A percentile compares a stretch with the other conserved stretches of the same genome.
Evolutionary conservation across 176 grass and related monocot genomes (phyloP).

Genomic region (Triticum monococcum): DNA sequence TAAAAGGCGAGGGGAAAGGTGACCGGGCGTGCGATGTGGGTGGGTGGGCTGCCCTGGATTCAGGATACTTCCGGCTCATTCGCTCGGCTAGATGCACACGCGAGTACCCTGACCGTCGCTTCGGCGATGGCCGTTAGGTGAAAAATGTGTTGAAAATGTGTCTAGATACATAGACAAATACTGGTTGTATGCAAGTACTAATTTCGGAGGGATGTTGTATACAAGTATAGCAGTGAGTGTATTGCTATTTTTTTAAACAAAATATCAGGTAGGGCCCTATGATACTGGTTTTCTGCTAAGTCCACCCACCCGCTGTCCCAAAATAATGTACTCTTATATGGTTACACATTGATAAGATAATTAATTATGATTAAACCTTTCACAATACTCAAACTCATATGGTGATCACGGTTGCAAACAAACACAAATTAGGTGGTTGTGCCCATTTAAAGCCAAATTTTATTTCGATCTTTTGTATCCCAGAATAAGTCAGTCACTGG

Average conservation of each 20-base stretch:
- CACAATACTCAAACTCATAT: no score
- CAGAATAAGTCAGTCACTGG: no score
- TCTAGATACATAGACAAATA: no score
- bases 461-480: neutral
- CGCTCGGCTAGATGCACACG: neutral
- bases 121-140: neutral
- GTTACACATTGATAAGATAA: neutral
- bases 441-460: neutral
- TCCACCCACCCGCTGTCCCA: neutral
- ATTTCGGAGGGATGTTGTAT: no score
- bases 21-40: neutral
- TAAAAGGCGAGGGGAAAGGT: constrained; percentile 37
- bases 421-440: neutral
- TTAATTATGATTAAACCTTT: neutral
- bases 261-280: neutral
- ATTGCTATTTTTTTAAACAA: no score
- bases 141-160: no score
- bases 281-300: neutral
- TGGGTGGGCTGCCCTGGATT: neutral
- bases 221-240: neutral
- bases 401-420: neutral
- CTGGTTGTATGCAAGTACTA: no score
- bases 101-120: neutral
- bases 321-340: neutral
- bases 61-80: neutral